Evolutionary conservation across 352 stramenopile species (phyloP).

Genomic region (Blastocystis sp.): DNA sequence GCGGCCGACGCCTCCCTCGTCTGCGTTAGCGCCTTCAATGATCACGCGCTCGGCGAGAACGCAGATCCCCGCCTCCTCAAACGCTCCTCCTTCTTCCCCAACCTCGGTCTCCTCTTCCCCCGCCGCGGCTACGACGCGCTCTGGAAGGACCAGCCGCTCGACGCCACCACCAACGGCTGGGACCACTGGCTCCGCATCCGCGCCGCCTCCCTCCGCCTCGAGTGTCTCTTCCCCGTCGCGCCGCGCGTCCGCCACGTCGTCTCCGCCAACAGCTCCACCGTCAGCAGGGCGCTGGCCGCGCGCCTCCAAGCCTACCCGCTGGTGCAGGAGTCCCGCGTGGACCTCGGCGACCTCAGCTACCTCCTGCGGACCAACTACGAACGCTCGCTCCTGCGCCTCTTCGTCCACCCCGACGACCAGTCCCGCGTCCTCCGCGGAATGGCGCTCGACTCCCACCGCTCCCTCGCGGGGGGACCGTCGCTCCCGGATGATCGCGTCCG

Average conservation of each 20-base stretch:
- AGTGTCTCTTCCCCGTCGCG: constrained; percentile 1
- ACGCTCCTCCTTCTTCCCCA: constrained; percentile 12
- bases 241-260: not conserved
- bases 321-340: not conserved
- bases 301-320: not conserved
- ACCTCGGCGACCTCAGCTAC: constrained; percentile 22
- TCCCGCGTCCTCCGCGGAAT: not conserved
- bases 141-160: constrained; percentile 4
- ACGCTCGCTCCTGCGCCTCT: not conserved
- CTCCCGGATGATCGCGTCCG: not conserved
- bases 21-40: constrained; percentile 41
- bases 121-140: not conserved
- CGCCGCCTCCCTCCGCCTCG: not conserved
- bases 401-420: not conserved
- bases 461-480: not conserved
- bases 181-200: constrained; percentile 46
- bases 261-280: not conserved
- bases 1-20: not conserved
- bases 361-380: not conserved
- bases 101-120: constrained; percentile 2
- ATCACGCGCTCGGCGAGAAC: not conserved
- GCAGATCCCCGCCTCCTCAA: not conserved
- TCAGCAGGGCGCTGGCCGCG: not conserved
- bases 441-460: not conserved
- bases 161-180: constrained; percentile 24